These are phyloP conservation scores for Spathaspora arborariae DNA, from an alignment of 805 yeast genomes.

Conservation along the genomic window DNA sequence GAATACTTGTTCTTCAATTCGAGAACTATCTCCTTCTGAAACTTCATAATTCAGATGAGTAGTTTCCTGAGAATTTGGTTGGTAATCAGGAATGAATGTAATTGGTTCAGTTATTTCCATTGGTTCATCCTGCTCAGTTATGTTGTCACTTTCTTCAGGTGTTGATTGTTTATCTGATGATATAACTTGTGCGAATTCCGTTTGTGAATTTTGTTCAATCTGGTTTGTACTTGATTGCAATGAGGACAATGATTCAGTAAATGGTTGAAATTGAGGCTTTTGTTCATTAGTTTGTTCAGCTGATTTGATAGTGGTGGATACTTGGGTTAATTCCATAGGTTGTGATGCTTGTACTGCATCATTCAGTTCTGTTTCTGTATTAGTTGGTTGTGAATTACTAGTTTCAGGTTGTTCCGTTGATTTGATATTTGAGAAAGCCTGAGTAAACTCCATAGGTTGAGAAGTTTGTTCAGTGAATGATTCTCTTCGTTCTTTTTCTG, in stretches of 20 bases:
- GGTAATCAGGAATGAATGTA: neutral
- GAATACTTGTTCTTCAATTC: constrained; percentile 8
- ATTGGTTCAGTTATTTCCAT: neutral
- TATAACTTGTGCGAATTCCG: constrained; percentile 19
- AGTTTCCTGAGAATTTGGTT: neutral
- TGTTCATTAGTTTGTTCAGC: neutral
- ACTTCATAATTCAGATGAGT: neutral
- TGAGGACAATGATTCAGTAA: no score
- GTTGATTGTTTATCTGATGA: neutral
- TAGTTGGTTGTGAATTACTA: no score
- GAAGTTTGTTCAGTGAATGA: neutral
- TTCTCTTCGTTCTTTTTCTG: neutral
- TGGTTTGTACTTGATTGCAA: constrained; percentile 2
- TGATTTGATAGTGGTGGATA: neutral
- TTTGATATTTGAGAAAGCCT: constrained; percentile 3
- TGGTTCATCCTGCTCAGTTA: neutral
- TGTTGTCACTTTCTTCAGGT: neutral
- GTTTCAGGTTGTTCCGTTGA: neutral
- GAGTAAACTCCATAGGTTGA: constrained; percentile 9
- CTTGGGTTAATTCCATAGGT: constrained; percentile 10
- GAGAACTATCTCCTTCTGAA: constrained; percentile 2
- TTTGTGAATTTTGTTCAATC: constrained; percentile 9
- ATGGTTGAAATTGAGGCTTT: no score
- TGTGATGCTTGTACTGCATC: neutral
- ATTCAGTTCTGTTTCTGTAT: neutral